Base-by-base conservation (phyloP, 768 basidiomycete species). In the Auricularia cornea region DNA sequence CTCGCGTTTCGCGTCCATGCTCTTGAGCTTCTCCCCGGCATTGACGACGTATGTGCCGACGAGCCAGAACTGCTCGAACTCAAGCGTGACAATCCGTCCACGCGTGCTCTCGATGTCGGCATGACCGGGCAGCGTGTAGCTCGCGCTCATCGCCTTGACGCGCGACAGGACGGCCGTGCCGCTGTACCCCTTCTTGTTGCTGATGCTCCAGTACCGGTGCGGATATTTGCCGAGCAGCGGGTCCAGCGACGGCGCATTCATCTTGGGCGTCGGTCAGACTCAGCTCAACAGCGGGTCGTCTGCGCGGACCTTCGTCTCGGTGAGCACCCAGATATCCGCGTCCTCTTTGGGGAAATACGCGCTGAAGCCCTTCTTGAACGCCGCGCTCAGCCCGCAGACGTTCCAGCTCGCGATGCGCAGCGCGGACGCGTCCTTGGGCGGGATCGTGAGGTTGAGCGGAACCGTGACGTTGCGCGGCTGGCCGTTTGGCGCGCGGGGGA, bases 21-120 rank as follows among this genome's bases (percentile, higher is more conserved):
- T 90, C 84, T 94, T 92, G 33, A 95, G 75, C 10, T 81, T 79
- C 59, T 81, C 73, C 2, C 93, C 93, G 1, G 93, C 92, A 66
- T 95, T 94, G 11, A 89, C 85, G 32, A 90, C 89, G 67, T 94
- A 94, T 20, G 91, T 91, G 14, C 87, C 88, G 33, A 94, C 76
- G 6, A 95, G 67, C 66, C 85, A 94, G 59, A 74, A 81, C 41
- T 77, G 80, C 51, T 82, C 80, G 66, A 90, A 95, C 72, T 94
- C 92, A n/a, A 94, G 75, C 1, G 89, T 92, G 33, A 92, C 72
- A 48, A 93, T 87, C 28, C 92, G 84, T 20, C 92, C 89, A 71
- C 91, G 89, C 62, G 89, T 82, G 2, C 74, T 71, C 8, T 20
- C 54, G 4, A 86, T 80, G 62, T 89, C 79, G 10, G 88, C 87